Evolutionary conservation across 139 green algal species (phyloP).

Genomic region (Pleodorina starrii): DNA sequence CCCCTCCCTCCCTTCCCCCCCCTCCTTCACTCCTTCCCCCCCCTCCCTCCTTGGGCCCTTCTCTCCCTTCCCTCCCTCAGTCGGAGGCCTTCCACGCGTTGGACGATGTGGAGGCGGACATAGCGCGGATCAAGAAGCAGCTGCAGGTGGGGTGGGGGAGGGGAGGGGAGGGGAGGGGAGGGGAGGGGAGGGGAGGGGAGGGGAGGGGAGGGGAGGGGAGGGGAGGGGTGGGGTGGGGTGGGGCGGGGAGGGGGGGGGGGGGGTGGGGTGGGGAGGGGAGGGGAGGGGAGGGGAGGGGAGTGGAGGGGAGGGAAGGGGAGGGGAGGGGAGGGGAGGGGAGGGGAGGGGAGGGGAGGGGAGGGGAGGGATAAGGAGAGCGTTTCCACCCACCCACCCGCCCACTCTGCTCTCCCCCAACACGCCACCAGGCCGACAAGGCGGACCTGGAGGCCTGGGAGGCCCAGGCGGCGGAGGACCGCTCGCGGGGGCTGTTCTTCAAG

Average conservation of each 20-base stretch:
- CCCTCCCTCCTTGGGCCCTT: no score
- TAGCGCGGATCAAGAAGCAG: constrained; percentile 45
- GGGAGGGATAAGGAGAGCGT: no score
- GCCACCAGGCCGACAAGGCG: constrained; percentile 52
- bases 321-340: neutral
- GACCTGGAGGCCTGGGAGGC: constrained; percentile 48
- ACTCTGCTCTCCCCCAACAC: neutral
- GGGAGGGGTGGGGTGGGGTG: neutral
- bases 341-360: neutral
- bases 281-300: neutral
- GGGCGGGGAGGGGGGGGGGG: neutral
- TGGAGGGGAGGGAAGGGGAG: neutral
- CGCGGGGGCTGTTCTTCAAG: constrained; percentile 60
- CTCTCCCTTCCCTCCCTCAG: no score
- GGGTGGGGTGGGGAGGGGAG: neutral
- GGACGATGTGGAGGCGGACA: constrained; percentile 59
- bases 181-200: neutral
- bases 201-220: neutral
- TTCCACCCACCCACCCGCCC: neutral
- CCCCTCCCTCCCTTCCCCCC: no score
- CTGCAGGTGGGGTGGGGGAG: neutral
- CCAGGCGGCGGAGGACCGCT: constrained; percentile 42
- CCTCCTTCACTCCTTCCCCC: no score
- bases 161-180: neutral
- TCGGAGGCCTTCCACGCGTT: constrained; percentile 51